Conservation (phyloP, 139 green algal genomes). For the Trebouxia sp. region DNA sequence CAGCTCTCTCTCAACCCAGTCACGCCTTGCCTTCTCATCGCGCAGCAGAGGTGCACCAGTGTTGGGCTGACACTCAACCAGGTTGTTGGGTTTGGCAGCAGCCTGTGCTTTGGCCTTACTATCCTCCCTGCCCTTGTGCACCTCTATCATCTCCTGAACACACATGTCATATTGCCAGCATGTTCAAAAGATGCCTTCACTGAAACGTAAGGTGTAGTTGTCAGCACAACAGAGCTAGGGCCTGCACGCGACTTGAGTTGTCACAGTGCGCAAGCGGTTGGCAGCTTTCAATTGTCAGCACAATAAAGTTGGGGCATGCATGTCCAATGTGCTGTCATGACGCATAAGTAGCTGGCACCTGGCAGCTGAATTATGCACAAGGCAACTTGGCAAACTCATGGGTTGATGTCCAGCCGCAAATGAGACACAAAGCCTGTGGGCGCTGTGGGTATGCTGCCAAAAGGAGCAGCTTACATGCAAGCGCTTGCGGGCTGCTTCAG, state of each 20-base stretch:
- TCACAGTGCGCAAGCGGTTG: too few species aligned
- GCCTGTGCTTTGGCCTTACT: background rate
- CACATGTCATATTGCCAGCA: background rate
- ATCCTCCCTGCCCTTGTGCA: constrained; percentile 32
- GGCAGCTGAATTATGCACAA: too few species aligned
- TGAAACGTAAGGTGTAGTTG: background rate
- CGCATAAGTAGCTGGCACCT: background rate
- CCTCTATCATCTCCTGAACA: constrained; percentile 36
- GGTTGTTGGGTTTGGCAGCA: background rate
- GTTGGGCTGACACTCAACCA: constrained; percentile 70
- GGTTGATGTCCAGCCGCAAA: background rate
- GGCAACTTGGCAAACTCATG: background rate
- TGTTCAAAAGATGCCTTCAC: background rate
- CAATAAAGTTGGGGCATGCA: too few species aligned
- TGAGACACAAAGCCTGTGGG: too few species aligned
- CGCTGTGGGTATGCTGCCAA: too few species aligned
- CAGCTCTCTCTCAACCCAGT: constrained; percentile 84
- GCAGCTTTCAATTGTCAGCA: too few species aligned
- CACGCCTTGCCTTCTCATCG: constrained; percentile 60
- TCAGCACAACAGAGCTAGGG: background rate
- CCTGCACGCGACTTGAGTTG: too few species aligned
- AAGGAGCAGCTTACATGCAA: constrained; percentile 45
- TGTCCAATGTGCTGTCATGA: too few species aligned
- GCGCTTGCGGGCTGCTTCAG: constrained; percentile 72
- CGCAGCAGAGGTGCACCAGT: constrained; percentile 65